Base-by-base conservation (phyloP, 148 eudicot genomes). In the Dianthus caryophyllus region DNA sequence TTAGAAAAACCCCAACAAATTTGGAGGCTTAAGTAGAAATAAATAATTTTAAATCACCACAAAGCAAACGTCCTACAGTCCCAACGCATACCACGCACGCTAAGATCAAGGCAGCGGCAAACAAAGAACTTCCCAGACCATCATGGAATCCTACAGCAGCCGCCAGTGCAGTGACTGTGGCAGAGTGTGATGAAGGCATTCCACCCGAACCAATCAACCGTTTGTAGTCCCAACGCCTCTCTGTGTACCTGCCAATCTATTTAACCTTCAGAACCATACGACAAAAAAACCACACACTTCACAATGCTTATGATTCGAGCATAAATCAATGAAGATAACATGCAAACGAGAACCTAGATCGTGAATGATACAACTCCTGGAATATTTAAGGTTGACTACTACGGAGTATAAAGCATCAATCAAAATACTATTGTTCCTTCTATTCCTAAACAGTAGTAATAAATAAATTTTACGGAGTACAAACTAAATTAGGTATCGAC, bases 141-240 rank as follows among this genome's bases (percentile, higher is more conserved):
- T 95, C 97, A 1, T 80, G 90, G 46, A 85, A 81, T 39, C 99
- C 99, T 54, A 95, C 72, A 18, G 85, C 96, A 21, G 78, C 81
- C 50, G 97, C 93, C 61, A 95, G 87, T 78, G 97, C 97, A 56
- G 86, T 77, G 53, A 95, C 99, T 18, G 97, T 90, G 59, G 99
- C 90, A 21, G 99, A 86, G 78, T 95, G 97, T 57, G 99, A 95
- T 31, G 99, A 95, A 15, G 99, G 99, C 99, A 95, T 95, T 21
- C 99, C 99, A 70, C 99, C 99, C 39, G 99, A 95, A 70, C 82
- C 96, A 76, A 95, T 61, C 57, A 95, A 76, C 74, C 85, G 87
- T 82, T 85, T 86, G 59, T 86, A 74, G 71, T 95, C 99, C 96
- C 97, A 95, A 31, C 83, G 73, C 65, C 77, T 86, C 69, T 90